Conservation (phyloP, 768 basidiomycete genomes). For the Butyriboletus loyo region DNA sequence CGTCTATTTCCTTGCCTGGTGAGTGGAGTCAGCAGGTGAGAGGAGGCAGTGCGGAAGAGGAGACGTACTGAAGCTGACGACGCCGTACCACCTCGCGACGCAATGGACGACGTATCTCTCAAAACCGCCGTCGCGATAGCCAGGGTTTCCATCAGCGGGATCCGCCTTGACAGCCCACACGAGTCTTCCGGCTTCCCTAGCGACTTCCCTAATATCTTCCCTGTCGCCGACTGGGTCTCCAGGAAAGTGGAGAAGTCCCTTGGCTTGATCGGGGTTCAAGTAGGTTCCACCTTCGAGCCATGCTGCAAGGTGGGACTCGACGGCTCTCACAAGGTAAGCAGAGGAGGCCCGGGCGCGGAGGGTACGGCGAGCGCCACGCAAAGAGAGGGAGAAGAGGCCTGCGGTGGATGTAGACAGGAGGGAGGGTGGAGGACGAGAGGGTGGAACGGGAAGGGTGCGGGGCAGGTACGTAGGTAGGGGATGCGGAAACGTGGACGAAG, state of each 20-base stretch:
- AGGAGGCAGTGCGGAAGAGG: background rate
- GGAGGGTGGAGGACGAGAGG: conserved; percentile 35
- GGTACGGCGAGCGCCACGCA: conserved; percentile 71
- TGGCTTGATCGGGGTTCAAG: conserved; percentile 46
- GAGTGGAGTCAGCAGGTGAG: background rate
- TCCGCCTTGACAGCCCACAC: conserved; percentile 58
- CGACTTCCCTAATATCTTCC: conserved; percentile 60
- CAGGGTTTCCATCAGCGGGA: background rate
- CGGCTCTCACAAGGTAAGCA: conserved; percentile 59
- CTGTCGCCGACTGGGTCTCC: conserved; percentile 51
- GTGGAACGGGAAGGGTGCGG: conserved; percentile 54
- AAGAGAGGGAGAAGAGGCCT: conserved; percentile 71
- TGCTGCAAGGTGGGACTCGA: conserved; percentile 58
- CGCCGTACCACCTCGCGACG: conserved; percentile 72
- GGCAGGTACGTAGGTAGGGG: conserved; percentile 71
- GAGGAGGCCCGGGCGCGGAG: conserved; percentile 53
- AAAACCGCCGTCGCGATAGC: conserved; percentile 56
- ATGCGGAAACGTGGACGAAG: conserved; percentile 64
- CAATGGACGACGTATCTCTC: conserved; percentile 82
- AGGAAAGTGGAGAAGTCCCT: conserved; percentile 27
- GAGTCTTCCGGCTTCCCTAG: conserved; percentile 60
- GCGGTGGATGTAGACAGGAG: conserved; percentile 61
- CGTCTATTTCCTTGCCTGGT: conserved; percentile 45
- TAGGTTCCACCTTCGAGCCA: conserved; percentile 68
- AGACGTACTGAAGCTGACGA: conserved; percentile 79